Evolutionary conservation across 2,329 filamentous ascomycete species (phyloP).

Genomic region (Esteya vermicola): DNA sequence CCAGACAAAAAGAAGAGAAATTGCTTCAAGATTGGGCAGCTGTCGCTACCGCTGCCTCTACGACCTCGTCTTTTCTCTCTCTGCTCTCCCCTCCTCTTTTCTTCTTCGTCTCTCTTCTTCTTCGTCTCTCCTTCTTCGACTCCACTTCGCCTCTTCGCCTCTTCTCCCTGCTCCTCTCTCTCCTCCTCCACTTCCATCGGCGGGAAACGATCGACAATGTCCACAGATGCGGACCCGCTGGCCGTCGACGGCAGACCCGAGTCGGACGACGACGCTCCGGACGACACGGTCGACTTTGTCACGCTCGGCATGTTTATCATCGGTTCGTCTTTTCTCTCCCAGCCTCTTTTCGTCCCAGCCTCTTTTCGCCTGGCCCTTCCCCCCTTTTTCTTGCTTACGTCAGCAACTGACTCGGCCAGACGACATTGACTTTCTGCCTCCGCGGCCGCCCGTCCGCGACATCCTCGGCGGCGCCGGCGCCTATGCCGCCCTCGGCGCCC

Average conservation of each 20-base stretch:
- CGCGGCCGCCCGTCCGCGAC: constrained; percentile 53
- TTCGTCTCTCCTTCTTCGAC: neutral
- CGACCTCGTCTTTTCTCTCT: neutral
- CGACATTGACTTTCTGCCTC: constrained; percentile 74
- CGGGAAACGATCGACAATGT: neutral
- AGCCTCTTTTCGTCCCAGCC: neutral
- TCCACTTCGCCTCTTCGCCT: neutral
- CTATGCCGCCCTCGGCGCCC: constrained; percentile 76
- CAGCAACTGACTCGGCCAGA: constrained; percentile 42
- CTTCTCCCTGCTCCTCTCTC: neutral
- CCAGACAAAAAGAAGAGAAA: too few species aligned
- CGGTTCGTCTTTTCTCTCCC: constrained; percentile 26
- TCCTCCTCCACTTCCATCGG: neutral
- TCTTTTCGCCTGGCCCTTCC: neutral
- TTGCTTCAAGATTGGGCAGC: too few species aligned
- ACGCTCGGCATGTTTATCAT: constrained; percentile 64
- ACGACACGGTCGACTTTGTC: constrained; percentile 41
- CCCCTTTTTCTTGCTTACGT: constrained; percentile 5
- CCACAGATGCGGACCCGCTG: too few species aligned
- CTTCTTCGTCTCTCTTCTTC: neutral
- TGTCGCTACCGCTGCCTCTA: too few species aligned
- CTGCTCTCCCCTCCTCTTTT: neutral
- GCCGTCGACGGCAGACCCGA: neutral
- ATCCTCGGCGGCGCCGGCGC: constrained; percentile 82
- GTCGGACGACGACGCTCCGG: neutral